Evolutionary conservation across 805 yeast genomes (phyloP).

Genomic region (Hermanozyma aechmeae): DNA sequence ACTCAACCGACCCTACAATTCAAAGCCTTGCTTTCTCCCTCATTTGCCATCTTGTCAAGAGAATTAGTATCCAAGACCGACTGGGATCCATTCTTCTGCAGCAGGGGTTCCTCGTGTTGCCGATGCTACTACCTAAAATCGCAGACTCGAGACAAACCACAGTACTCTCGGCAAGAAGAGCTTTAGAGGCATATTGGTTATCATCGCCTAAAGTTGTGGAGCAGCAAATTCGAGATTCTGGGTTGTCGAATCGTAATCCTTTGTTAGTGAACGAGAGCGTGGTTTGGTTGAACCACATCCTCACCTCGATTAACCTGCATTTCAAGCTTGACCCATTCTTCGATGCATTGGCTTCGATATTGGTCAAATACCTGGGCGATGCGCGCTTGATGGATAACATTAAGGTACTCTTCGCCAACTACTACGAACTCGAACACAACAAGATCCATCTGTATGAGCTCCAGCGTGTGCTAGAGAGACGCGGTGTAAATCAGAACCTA

Average conservation of each 20-base stretch:
- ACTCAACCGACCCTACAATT: conserved; percentile 27
- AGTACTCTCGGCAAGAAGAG: conserved; percentile 37
- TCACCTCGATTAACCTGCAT: conserved; percentile 21
- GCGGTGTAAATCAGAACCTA: too few relatives aligned
- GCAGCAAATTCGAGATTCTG: conserved; percentile 31
- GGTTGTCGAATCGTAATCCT: conserved; percentile 29
- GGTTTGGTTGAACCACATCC: conserved; percentile 34
- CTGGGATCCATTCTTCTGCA: conserved; percentile 26
- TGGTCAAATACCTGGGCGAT: conserved; percentile 4
- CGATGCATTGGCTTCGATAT: conserved; percentile 13
- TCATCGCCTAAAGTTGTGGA: conserved; percentile 43
- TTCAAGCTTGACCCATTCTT: conserved; percentile 21
- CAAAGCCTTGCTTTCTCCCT: conserved; percentile 38
- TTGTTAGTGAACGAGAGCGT: conserved; percentile 35
- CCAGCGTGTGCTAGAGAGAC: conserved; percentile 30
- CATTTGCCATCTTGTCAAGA: conserved; percentile 45
- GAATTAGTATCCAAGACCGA: conserved; percentile 50
- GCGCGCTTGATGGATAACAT: conserved; percentile 10
- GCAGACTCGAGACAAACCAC: conserved; percentile 30
- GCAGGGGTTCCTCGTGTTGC: conserved; percentile 38
- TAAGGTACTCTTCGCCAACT: conserved; percentile 14
- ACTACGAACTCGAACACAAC: conserved; percentile 20
- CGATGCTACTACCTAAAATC: conserved; percentile 40
- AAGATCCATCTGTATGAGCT: conserved; percentile 38
- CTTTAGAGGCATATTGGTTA: conserved; percentile 47